Percentiles rank a stretch among this genome's conserved stretches.
These are phyloP conservation scores for Rhizopogon vinicolor DNA, from an alignment of 768 basidiomycete genomes.

Conservation along the genomic window DNA sequence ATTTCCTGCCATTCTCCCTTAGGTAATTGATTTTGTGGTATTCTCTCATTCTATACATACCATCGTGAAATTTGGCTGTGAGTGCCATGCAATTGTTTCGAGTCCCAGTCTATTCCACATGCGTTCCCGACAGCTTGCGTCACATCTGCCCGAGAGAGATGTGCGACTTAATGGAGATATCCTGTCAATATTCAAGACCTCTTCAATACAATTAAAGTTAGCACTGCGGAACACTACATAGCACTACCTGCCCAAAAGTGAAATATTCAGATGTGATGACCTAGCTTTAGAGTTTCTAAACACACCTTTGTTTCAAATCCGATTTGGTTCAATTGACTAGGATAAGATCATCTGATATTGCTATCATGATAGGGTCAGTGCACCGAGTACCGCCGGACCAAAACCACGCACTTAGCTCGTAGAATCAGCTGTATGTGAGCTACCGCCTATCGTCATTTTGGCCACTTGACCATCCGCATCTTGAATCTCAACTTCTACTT, in stretches of 20 bases:
- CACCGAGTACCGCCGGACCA: background rate
- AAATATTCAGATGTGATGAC: background rate
- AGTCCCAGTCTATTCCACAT: too few relatives aligned
- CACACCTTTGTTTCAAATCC: background rate
- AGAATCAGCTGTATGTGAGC: background rate
- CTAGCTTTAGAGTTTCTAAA: background rate
- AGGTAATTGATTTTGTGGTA: too few relatives aligned
- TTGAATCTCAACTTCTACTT: constrained; percentile 66
- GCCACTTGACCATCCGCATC: constrained; percentile 69
- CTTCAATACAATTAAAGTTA: too few relatives aligned
- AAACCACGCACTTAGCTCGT: background rate
- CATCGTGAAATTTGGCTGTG: too few relatives aligned
- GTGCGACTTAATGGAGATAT: too few relatives aligned
- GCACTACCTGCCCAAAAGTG: background rate
- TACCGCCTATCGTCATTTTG: constrained; percentile 45
- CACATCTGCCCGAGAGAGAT: too few relatives aligned
- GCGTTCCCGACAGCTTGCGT: too few relatives aligned
- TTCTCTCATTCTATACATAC: too few relatives aligned
- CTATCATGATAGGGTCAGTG: background rate
- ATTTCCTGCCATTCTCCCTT: too few relatives aligned
- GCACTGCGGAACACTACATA: too few relatives aligned
- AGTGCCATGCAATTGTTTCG: too few relatives aligned
- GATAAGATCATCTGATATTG: background rate
- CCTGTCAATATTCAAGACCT: too few relatives aligned
- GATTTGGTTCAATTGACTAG: background rate